Conservation (phyloP, 2,329 filamentous ascomycete species). For the Aspergillus brunneoviolaceus region DNA sequence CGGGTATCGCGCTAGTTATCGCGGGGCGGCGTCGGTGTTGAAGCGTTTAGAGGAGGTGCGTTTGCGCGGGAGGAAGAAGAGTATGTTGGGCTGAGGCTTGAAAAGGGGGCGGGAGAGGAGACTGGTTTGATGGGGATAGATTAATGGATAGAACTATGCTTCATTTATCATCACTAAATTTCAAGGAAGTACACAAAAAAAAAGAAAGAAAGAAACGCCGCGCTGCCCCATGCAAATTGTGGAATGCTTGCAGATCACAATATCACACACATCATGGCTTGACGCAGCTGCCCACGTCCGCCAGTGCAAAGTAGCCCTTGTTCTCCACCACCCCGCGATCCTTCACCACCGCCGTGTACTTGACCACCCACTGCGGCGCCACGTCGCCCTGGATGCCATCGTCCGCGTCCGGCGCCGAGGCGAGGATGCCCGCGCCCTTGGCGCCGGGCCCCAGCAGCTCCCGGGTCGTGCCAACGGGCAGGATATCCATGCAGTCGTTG, state of each 20-base stretch:
- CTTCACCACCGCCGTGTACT: conserved; percentile 93
- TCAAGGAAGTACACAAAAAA: background rate
- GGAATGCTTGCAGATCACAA: background rate
- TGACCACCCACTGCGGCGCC: conserved; percentile 88
- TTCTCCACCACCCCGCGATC: conserved; percentile 96
- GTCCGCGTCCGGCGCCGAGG: conserved; percentile 53
- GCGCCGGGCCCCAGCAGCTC: conserved; percentile 75
- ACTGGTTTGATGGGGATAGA: background rate
- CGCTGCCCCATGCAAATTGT: conserved; percentile 16
- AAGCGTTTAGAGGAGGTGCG: conserved; percentile 87
- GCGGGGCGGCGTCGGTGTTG: conserved; percentile 71
- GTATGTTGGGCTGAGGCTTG: conserved; percentile 76
- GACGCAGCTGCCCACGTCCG: conserved; percentile 61
- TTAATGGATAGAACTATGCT: background rate
- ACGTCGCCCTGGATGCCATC: conserved; percentile 71
- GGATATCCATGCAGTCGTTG: conserved; percentile 87
- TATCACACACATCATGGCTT: conserved; percentile 16
- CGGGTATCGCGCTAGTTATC: conserved; percentile 72
- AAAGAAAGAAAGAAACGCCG: conserved; percentile 19
- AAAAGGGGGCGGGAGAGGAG: too few relatives aligned
- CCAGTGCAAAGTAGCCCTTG: conserved; percentile 93
- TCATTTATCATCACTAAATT: background rate
- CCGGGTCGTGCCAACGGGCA: conserved; percentile 79
- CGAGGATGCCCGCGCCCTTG: conserved; percentile 73
- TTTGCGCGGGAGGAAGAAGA: conserved; percentile 91